These are phyloP conservation scores for Polygonum maritimum DNA, from an alignment of 148 eudicot species.

Conservation along the genomic window DNA sequence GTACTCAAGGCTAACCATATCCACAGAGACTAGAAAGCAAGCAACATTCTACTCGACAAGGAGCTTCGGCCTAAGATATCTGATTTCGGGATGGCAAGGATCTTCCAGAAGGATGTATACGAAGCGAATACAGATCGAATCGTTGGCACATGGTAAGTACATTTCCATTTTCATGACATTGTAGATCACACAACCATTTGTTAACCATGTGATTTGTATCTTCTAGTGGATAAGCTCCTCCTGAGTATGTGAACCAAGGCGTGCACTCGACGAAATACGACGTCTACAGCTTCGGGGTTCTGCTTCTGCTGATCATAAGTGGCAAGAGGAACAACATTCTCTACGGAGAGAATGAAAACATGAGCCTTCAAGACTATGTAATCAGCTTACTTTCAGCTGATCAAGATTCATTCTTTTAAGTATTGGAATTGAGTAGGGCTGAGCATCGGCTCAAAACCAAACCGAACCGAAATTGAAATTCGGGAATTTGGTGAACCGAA, in stretches of 20 bases:
- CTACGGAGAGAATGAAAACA: background rate
- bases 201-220: background rate
- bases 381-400: background rate
- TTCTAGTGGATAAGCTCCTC: conserved; percentile 23
- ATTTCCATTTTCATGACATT: too few species aligned
- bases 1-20: conserved; percentile 20
- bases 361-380: conserved; percentile 15
- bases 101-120: conserved; percentile 9
- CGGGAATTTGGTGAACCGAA: too few species aligned
- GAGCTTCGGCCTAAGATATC: conserved; percentile 23
- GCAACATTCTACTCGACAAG: conserved; percentile 24
- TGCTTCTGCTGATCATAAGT: conserved; percentile 20
- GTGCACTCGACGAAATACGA: conserved; percentile 23
- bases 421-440: too few species aligned
- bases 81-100: conserved; percentile 28
- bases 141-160: conserved; percentile 26
- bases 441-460: too few species aligned
- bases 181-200: too few species aligned
- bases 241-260: conserved; percentile 20
- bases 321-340: conserved; percentile 16
- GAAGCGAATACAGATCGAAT: conserved; percentile 14
- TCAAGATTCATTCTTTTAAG: background rate
- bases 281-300: conserved; percentile 24
- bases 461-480: too few species aligned
- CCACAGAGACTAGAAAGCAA: conserved; percentile 22